A percentile compares a stretch with the other conserved stretches of the same genome.
Evolutionary conservation across 257 asterid species (phyloP).

Genomic region (Ophiorrhiza pumila): DNA sequence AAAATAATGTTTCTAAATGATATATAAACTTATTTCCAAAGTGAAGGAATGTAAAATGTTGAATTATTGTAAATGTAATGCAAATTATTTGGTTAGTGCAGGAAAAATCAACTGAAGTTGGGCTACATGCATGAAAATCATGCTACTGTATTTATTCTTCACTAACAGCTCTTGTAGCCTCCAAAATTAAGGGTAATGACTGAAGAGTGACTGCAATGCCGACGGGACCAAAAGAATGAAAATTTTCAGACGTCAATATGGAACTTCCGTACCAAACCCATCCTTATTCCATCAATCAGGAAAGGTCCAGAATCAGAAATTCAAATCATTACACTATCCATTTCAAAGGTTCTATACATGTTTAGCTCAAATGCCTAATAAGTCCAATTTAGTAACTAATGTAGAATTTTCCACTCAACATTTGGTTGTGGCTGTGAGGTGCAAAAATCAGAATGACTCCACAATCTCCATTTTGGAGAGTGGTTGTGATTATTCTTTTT

Average conservation of each 20-base stretch:
- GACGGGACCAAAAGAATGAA: not conserved
- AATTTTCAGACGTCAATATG: not conserved
- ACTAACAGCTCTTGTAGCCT: not conserved
- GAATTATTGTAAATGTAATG: not conserved
- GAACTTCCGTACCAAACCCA: not conserved
- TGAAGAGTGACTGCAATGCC: not conserved
- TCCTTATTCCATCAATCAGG: not conserved
- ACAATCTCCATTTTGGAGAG: not conserved
- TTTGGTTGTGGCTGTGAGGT: not conserved
- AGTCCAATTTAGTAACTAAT: not conserved
- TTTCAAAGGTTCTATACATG: not conserved
- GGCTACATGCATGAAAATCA: not conserved
- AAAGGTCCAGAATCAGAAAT: not conserved
- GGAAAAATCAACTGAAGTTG: not conserved
- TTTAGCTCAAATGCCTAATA: not conserved
- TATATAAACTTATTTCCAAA: not conserved
- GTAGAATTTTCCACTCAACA: not conserved
- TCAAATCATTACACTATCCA: not conserved
- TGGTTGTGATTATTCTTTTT: slow-evolving; percentile 3
- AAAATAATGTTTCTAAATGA: not conserved
- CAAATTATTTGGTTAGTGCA: not conserved
- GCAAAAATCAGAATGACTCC: not conserved
- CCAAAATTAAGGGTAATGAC: not conserved
- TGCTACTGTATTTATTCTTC: too few species aligned
- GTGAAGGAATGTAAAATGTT: not conserved